Percentiles rank a stretch among this genome's conserved stretches.
Conservation (phyloP, 257 asterid species). For the Solanum corneliomulleri region DNA sequence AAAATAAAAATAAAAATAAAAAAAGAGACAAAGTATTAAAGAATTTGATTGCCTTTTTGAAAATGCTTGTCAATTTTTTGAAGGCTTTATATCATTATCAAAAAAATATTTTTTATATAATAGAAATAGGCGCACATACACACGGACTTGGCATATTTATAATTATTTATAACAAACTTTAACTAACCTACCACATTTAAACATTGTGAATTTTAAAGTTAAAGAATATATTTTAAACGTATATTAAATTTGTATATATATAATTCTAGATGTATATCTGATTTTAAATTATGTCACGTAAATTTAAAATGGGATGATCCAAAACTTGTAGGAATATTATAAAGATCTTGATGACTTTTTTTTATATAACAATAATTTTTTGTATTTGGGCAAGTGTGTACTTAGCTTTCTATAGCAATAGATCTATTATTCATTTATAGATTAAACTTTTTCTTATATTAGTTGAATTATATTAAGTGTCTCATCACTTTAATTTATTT, state of each 20-base stretch:
- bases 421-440: background rate
- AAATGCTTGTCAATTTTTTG: background rate
- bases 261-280: too few species aligned
- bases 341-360: background rate
- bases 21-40: background rate
- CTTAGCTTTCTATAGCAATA: background rate
- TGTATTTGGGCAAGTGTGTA: background rate
- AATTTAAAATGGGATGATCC: background rate
- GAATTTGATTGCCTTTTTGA: background rate
- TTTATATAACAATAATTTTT: background rate
- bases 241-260: too few species aligned
- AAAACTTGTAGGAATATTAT: background rate
- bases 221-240: background rate
- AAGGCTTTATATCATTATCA: background rate
- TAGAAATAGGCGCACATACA: background rate
- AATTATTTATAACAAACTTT: background rate
- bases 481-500: background rate
- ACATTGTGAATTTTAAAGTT: background rate
- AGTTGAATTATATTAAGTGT: background rate
- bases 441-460: background rate
- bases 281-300: background rate
- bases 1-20: background rate
- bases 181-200: background rate
- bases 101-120: background rate
- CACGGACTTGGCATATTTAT: background rate